These are phyloP conservation scores for Penicillium canescens DNA, from an alignment of 495 filamentous ascomycete species.

Conservation along the genomic window DNA sequence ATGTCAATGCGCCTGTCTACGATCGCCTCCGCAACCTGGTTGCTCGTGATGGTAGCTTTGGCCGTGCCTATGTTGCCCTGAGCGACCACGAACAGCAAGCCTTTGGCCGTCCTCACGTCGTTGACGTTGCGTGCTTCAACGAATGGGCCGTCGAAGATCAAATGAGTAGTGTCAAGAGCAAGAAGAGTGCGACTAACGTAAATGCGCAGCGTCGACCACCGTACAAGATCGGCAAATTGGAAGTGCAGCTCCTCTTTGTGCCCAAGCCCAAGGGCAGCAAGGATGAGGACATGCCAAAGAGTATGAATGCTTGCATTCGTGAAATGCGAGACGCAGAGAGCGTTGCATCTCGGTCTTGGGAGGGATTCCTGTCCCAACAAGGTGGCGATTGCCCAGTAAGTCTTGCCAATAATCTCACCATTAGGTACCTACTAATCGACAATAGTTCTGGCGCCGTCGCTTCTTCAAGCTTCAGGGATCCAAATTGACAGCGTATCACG, in stretches of 20 bases:
- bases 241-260: conserved; percentile 90
- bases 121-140: conserved; percentile 92
- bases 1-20: conserved; percentile 68
- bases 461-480: conserved; percentile 93
- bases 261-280: conserved; percentile 85
- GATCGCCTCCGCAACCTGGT: conserved; percentile 84
- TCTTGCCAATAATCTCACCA: conserved; percentile 16
- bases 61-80: conserved; percentile 85
- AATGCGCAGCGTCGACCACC: conserved; percentile 70
- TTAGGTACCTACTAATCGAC: conserved; percentile 3
- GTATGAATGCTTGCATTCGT: conserved; percentile 90
- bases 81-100: conserved; percentile 86
- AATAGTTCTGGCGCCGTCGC: conserved; percentile 91
- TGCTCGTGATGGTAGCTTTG: conserved; percentile 89
- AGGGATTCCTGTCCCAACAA: conserved; percentile 91
- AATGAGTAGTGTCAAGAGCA: conserved; percentile 82
- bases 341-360: conserved; percentile 68
- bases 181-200: conserved; percentile 66
- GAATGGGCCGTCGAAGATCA: conserved; percentile 94
- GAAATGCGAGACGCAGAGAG: conserved; percentile 88
- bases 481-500: conserved; percentile 94
- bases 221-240: conserved; percentile 91
- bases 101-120: conserved; percentile 81
- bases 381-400: conserved; percentile 97
- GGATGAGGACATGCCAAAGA: conserved; percentile 98